Base-by-base conservation (phyloP, 2,329 filamentous ascomycete species). In the Sclerotiophoma versabilis region DNA sequence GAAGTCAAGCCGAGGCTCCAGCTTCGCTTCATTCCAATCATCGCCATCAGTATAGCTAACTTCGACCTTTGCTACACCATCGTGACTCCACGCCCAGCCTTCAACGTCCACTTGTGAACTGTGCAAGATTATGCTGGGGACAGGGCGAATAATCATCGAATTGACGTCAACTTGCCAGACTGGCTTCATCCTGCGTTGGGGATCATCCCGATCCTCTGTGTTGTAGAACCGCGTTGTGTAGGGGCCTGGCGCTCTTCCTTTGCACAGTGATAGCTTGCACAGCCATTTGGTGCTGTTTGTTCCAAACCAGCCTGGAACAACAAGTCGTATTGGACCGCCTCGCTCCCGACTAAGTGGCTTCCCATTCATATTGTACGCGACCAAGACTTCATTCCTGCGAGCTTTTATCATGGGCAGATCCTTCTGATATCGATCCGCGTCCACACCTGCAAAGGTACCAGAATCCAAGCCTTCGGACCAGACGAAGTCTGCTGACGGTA, bases 281-380 rank as follows among this genome's bases (percentile, higher is more conserved):
- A 72, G 41, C 71, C 70, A 72, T 43, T 73, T 73, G 8, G 64
- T 69, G 19, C 57, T 64, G 44, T 73, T 73, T 39, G 68, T 72
- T 4, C 71, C 71, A 53, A 71, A 71, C 57, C 63, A 73, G 7
- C 67, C 70, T 1, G 69, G 70, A 11, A 73, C 69, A 4, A 72
- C 60, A 14, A 74, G 54, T 11, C 70, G 53, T 15, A 69, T 68
- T 4, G 69, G 71, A 3, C 66, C 71, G 4, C 70, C 71, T 23
- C 68, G 57, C 27, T 69, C 54, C 10, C 42, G 54, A 2, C 54
- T 54, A 5, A 73, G 44, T 3, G 59, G 52, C 22, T 58, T 12
- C 1, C 62, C 66, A 17, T 71, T 72, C 34, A 73, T 65, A 8
- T 54, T 54, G 26, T 65, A 73, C 6, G 68, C 70, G 11, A 73